A percentile compares a stretch with the other conserved stretches of the same genome.
Conservation (phyloP, 768 basidiomycete species). For the Phlebiopsis flavidoalba region DNA sequence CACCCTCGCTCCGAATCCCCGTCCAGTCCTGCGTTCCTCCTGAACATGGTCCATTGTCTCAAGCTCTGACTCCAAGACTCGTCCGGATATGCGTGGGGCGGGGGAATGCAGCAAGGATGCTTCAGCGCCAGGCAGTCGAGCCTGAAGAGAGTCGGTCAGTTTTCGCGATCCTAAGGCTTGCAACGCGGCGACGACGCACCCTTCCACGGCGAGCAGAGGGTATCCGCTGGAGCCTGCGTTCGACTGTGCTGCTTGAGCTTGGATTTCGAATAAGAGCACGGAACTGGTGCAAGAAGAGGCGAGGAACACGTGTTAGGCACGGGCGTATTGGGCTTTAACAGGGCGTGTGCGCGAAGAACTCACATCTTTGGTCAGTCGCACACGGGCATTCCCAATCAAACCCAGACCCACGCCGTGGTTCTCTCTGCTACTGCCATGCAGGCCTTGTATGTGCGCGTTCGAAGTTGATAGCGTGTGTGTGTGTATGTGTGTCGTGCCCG, state of each 20-base stretch:
- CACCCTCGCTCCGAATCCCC: conserved; percentile 23
- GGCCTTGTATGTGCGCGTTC: conserved; percentile 10
- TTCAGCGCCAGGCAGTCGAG: conserved; percentile 1
- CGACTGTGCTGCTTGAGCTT: conserved; percentile 15
- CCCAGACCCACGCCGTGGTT: conserved; percentile 22
- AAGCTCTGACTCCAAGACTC: conserved; percentile 14
- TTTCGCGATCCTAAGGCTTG: conserved; percentile 3
- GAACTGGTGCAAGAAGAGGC: conserved; percentile 21
- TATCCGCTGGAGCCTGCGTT: background rate
- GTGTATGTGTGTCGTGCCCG: conserved; percentile 13
- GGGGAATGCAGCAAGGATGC: conserved; percentile 7
- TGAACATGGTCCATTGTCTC: conserved; percentile 16
- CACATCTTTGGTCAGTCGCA: conserved; percentile 32
- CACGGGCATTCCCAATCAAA: conserved; percentile 29
- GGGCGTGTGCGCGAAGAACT: conserved; percentile 20
- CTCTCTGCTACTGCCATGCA: conserved; percentile 13
- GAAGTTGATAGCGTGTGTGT: conserved; percentile 19
- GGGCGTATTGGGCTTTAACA: conserved; percentile 17
- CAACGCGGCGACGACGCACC: conserved; percentile 12
- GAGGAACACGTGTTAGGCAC: conserved; percentile 33
- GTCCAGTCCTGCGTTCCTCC: conserved; percentile 20
- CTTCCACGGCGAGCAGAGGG: background rate
- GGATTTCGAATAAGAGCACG: conserved; percentile 23
- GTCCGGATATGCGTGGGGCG: conserved; percentile 12
- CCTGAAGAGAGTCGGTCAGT: background rate